Percentiles rank a stretch among this genome's conserved stretches.
phyloP scores from a whole-genome alignment of 768 basidiomycete genomes.

The Polyporus arcularius region DNA sequence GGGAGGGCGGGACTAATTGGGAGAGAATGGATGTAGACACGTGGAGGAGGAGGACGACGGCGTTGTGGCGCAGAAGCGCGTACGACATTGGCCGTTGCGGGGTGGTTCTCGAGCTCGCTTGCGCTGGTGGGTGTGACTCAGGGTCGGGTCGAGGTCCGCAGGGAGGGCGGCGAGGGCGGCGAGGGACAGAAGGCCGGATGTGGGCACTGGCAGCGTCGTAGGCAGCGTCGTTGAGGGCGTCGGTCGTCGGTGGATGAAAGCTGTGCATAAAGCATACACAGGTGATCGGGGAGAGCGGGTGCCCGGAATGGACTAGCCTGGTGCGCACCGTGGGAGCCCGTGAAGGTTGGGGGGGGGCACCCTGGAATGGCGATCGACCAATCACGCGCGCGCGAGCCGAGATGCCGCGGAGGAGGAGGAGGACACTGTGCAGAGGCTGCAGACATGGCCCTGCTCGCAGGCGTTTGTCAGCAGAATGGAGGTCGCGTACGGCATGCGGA shows the following conservation, averaged over 20 bases:
- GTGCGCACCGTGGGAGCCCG: conserved; percentile 14
- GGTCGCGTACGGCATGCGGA: conserved; percentile 24
- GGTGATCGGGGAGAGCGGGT: conserved; percentile 21
- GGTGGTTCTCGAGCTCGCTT: background rate
- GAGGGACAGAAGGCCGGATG: too few species aligned
- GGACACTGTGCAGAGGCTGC: background rate
- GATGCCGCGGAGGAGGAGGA: conserved; percentile 9
- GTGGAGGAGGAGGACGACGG: conserved; percentile 11
- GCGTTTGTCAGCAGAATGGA: conserved; percentile 17
- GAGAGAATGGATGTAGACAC: background rate
- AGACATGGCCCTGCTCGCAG: background rate
- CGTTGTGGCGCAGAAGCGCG: conserved; percentile 25
- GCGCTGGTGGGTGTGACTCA: background rate
- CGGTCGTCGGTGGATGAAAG: background rate
- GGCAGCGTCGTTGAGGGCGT: background rate
- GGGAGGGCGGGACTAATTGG: background rate
- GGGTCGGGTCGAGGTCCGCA: too few species aligned
- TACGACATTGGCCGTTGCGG: too few species aligned
- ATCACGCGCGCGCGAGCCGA: conserved; percentile 17
- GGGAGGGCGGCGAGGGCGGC: too few species aligned
- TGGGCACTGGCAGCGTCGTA: background rate
- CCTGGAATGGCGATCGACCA: conserved; percentile 21
- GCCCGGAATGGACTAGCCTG: conserved; percentile 12
- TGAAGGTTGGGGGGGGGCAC: conserved; percentile 24
- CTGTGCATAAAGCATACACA: conserved; percentile 17